phyloP scores from a whole-genome alignment of 441 rosid species.

The Arabidopsis hybrid region DNA sequence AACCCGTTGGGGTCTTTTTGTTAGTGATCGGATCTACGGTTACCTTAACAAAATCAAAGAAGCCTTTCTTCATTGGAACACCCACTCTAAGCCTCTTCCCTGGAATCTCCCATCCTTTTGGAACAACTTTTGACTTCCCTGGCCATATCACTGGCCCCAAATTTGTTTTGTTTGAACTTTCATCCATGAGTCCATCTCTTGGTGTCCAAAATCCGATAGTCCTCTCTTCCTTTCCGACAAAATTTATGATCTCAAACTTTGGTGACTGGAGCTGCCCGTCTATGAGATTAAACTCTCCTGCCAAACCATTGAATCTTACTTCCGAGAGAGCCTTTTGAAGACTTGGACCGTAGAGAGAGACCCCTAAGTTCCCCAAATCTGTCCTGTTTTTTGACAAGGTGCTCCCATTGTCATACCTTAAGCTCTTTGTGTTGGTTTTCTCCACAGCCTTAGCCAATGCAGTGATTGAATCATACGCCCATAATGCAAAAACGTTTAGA shows the following conservation, averaged over 20 bases:
- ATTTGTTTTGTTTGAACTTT: neutral
- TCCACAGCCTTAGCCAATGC: conserved; percentile 55
- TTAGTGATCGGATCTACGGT: neutral
- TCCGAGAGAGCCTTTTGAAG: conserved; percentile 19
- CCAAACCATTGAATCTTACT: conserved; percentile 44
- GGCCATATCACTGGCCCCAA: conserved; percentile 49
- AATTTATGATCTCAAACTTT: conserved; percentile 49
- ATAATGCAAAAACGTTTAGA: conserved; percentile 42
- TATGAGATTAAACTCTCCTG: conserved; percentile 43
- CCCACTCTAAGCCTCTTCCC: conserved; percentile 34
- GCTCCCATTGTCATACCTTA: neutral
- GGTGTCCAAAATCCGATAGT: conserved; percentile 50
- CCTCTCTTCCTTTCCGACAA: conserved; percentile 37
- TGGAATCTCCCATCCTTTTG: conserved; percentile 41
- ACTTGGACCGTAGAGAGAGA: conserved; percentile 38
- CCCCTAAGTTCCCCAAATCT: conserved; percentile 24
- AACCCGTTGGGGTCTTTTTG: neutral
- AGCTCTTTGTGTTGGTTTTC: conserved; percentile 4
- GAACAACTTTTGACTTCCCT: conserved; percentile 34
- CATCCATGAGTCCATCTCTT: conserved; percentile 26
- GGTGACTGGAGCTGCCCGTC: conserved; percentile 38
- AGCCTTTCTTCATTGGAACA: conserved; percentile 26
- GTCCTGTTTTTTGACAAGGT: neutral
- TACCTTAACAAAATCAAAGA: conserved; percentile 2
- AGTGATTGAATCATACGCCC: conserved; percentile 59